These are phyloP conservation scores for Bacidia rubella DNA, from an alignment of 495 filamentous ascomycete genomes.

Conservation along the genomic window DNA sequence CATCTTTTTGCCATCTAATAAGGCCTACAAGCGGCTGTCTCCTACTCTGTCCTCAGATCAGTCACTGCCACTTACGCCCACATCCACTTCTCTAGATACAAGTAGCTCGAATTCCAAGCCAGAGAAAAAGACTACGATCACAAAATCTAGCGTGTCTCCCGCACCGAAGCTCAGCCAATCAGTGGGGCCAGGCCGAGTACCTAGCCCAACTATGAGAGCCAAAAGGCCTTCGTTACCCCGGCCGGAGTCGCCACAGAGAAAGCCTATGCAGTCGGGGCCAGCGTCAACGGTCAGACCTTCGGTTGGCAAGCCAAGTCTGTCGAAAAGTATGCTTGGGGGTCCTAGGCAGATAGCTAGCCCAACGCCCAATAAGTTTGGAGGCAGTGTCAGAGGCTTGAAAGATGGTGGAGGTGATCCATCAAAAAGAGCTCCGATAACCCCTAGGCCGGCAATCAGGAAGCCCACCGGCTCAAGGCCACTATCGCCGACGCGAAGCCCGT, in stretches of 20 bases:
- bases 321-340: constrained; percentile 26
- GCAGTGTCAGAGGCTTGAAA: constrained; percentile 38
- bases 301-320: constrained; percentile 34
- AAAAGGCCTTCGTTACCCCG: constrained; percentile 70
- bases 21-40: constrained; percentile 57
- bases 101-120: constrained; percentile 39
- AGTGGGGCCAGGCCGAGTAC: constrained; percentile 61
- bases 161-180: constrained; percentile 36
- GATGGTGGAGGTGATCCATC: constrained; percentile 42
- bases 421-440: constrained; percentile 27
- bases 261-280: constrained; percentile 27
- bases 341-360: constrained; percentile 50
- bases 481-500: constrained; percentile 6
- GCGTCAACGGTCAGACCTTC: constrained; percentile 42
- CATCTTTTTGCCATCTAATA: constrained; percentile 87
- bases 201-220: constrained; percentile 55
- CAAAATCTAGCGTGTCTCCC: constrained; percentile 49
- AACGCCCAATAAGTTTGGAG: constrained; percentile 49
- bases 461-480: constrained; percentile 30
- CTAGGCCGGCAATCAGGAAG: constrained; percentile 32
- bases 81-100: constrained; percentile 43
- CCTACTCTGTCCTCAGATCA: constrained; percentile 38
- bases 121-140: constrained; percentile 18
- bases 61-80: constrained; percentile 54
- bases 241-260: constrained; percentile 68